Conservation (phyloP, 164 flowering plant species). For the Sedum album region DNA sequence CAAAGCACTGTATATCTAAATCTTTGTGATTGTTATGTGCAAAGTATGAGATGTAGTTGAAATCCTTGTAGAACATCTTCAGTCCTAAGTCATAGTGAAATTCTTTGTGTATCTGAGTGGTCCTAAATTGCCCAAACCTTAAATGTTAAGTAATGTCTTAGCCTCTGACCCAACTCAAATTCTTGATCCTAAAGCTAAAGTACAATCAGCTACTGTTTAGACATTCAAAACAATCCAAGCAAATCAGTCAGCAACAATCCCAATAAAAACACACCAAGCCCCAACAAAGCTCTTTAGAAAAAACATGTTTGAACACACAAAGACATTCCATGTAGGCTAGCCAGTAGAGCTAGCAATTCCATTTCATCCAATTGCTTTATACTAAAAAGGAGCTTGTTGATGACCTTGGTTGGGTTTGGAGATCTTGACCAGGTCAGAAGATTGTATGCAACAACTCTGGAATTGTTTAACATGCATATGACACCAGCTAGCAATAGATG, state of each 20-base stretch:
- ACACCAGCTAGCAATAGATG: not conserved
- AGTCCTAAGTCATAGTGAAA: not conserved
- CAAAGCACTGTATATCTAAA: slow-evolving; percentile 1
- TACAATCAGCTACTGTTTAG: too few relatives aligned
- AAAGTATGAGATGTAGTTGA: not conserved
- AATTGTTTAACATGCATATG: not conserved
- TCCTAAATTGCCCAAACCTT: too few relatives aligned
- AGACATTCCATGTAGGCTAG: not conserved
- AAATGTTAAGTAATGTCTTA: too few relatives aligned
- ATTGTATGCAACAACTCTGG: not conserved
- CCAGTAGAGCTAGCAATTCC: not conserved
- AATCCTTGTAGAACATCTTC: not conserved
- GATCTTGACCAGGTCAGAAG: not conserved
- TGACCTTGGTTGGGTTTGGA: not conserved
- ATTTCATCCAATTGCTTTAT: not conserved
- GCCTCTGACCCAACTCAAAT: too few relatives aligned
- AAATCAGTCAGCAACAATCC: not conserved
- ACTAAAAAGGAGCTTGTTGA: not conserved
- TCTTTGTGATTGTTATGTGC: not conserved
- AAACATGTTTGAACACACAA: not conserved
- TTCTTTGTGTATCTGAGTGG: not conserved
- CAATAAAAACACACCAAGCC: not conserved
- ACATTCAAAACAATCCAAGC: not conserved
- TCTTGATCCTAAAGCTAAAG: too few relatives aligned
- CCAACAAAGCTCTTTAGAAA: not conserved